Conservation (phyloP, 1,284 basidiomycete species). For the Moesziomyces sp. region DNA sequence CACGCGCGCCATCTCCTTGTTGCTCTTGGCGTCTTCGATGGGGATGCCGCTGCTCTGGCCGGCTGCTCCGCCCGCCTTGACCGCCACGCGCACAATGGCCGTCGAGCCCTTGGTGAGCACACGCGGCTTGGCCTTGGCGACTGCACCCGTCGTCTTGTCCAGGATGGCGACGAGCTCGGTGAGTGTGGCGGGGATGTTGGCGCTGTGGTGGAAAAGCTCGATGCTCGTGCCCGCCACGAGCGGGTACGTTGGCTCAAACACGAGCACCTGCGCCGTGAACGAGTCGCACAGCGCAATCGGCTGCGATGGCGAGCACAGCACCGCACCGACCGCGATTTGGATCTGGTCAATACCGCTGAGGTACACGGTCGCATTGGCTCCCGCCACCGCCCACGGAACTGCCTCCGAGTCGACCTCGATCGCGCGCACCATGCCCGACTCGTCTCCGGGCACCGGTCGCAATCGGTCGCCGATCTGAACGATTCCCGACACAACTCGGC, state of each 20-base stretch:
- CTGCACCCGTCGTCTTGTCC: constrained; percentile 80
- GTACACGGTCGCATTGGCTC: constrained; percentile 86
- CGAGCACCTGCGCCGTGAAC: constrained; percentile 88
- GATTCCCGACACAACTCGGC: constrained; percentile 86
- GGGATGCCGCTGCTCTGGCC: constrained; percentile 54
- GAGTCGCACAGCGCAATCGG: constrained; percentile 78
- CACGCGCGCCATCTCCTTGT: constrained; percentile 96
- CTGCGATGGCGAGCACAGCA: constrained; percentile 79
- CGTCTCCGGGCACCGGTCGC: constrained; percentile 89
- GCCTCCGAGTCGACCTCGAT: constrained; percentile 85
- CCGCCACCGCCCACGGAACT: constrained; percentile 88
- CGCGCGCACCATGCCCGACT: constrained; percentile 80
- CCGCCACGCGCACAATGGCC: constrained; percentile 81
- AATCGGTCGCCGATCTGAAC: constrained; percentile 91
- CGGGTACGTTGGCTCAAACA: constrained; percentile 91
- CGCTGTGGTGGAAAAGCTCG: constrained; percentile 87
- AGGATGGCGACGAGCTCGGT: constrained; percentile 80
- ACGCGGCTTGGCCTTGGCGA: constrained; percentile 79
- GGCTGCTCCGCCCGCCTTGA: constrained; percentile 46
- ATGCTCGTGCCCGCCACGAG: constrained; percentile 88
- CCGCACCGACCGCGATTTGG: constrained; percentile 84
- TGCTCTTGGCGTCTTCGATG: constrained; percentile 81
- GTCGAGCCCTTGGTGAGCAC: constrained; percentile 84
- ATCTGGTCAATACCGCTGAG: constrained; percentile 86
- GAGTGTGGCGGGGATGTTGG: constrained; percentile 88